Evolutionary conservation across 768 basidiomycete genomes (phyloP), one percentile per base, ranked within the genome.

Genomic region (Pleurotus sapidus): DNA sequence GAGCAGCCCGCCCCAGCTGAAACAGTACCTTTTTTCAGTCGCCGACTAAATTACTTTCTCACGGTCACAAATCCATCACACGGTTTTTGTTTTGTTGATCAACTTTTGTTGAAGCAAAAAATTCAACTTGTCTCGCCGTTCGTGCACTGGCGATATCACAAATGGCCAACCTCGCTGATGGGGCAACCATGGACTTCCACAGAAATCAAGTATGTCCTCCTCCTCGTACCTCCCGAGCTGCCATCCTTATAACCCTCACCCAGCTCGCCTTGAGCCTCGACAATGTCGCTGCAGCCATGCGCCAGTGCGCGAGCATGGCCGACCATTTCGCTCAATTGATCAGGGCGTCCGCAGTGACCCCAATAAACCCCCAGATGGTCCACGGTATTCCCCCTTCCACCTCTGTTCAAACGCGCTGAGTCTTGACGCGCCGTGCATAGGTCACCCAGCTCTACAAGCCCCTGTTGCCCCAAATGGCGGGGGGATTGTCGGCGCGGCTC

Each of bases 251-350:
- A 14, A 55, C 57, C 58, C 20, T 49, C 30, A 56, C 63, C 18
- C 55, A 89, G 88, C 79, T 89, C 68, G 77, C 80, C 34, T 67
- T 72, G 27, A 78, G 80, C 63, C 75, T 91, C 61, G 69, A 66
- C 59, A 72, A 75, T 20, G 81, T 89, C 57, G 87, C 88, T 39
- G 78, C 81, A 48, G 72, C 81, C 38, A 78, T 92, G 82, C 83
- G 84, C 59, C 77, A 81, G 58, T 84, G 82, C 53, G 86, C 87
- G 3, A 73, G 73, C 49, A 66, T 84, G 43, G 84, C 84, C 14
- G 88, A 91, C 42, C 69, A 77, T 25, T 87, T 86, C 64, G 79
- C 84, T 8, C 77, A 74, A 46, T 67, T 79, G 30, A 72, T 86
- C 49, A 69, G 74, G 42, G 74, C 76, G 57, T 61, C 67, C 47